Conservation (phyloP, 1,139 yeast species). For the Diutina ranongensis region DNA sequence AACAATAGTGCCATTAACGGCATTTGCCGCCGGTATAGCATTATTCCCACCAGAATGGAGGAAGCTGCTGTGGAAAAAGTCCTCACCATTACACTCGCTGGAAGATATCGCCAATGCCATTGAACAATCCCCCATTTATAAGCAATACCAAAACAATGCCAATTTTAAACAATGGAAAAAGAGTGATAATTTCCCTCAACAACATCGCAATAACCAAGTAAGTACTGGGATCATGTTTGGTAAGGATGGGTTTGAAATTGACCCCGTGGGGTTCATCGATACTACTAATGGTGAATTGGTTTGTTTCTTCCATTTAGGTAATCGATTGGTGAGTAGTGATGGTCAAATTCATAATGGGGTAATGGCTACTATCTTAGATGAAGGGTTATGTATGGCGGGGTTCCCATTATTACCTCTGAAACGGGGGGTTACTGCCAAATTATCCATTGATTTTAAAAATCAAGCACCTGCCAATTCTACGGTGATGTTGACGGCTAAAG, state of each 20-base stretch:
- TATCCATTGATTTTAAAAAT: conserved; percentile 51
- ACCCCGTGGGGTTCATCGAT: conserved; percentile 49
- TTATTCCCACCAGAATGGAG: conserved; percentile 33
- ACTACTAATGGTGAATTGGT: conserved; percentile 34
- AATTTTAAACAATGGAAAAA: conserved; percentile 17
- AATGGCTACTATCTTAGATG: conserved; percentile 75
- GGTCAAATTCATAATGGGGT: conserved; percentile 84
- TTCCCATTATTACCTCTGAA: conserved; percentile 73
- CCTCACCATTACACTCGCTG: conserved; percentile 19
- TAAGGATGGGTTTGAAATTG: conserved; percentile 48
- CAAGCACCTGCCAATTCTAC: conserved; percentile 60
- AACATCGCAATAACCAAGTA: conserved; percentile 52
- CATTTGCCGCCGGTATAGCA: conserved; percentile 37
- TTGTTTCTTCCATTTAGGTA: conserved; percentile 64
- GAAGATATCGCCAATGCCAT: conserved; percentile 22
- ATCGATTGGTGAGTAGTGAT: conserved; percentile 44
- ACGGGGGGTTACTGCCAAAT: conserved; percentile 83
- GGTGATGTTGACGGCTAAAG: conserved; percentile 58
- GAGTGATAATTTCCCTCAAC: conserved; percentile 43
- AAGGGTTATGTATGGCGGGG: conserved; percentile 78
- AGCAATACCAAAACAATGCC: conserved; percentile 18
- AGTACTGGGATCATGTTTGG: conserved; percentile 59
- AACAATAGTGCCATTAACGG: conserved; percentile 22
- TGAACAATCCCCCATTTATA: conserved; percentile 21
- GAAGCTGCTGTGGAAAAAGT: conserved; percentile 13